Percentiles rank a stretch among this genome's conserved stretches.
Evolutionary conservation across 495 filamentous ascomycete genomes (phyloP).

Genomic region (Neurospora sp.): DNA sequence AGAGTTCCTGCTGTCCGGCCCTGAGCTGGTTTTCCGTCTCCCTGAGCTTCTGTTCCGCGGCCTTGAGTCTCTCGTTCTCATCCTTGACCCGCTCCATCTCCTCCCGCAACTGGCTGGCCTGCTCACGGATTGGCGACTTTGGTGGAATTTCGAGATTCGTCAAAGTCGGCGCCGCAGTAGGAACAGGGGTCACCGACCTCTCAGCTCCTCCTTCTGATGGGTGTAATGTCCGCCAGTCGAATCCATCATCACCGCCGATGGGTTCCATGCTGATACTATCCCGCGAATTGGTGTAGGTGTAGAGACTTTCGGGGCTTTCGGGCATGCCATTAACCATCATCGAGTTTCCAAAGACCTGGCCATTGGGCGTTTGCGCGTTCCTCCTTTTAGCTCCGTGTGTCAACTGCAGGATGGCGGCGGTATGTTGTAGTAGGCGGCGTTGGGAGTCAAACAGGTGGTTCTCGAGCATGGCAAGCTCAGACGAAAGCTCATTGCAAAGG

Average conservation of each 20-base stretch:
- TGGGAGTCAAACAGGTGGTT: constrained; percentile 62
- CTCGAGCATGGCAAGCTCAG: constrained; percentile 69
- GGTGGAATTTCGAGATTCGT: constrained; percentile 31
- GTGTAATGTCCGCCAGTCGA: constrained; percentile 36
- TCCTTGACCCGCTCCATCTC: constrained; percentile 28
- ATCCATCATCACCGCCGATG: constrained; percentile 44
- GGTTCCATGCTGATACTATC: constrained; percentile 40
- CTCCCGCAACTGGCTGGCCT: constrained; percentile 31
- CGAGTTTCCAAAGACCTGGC: constrained; percentile 4
- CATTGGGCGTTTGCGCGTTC: constrained; percentile 11
- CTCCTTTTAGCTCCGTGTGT: constrained; percentile 51
- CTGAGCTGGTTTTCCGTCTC: constrained; percentile 14
- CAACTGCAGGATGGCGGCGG: constrained; percentile 80
- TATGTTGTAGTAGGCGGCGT: constrained; percentile 71
- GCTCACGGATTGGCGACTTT: constrained; percentile 35
- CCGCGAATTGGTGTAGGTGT: constrained; percentile 45
- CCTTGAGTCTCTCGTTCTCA: constrained; percentile 21
- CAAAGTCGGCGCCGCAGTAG: background rate
- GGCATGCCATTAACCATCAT: constrained; percentile 44
- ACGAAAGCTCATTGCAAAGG: constrained; percentile 76
- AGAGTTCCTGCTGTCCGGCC: constrained; percentile 9
- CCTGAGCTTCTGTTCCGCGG: constrained; percentile 5
- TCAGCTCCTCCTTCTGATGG: constrained; percentile 26
- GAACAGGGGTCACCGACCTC: constrained; percentile 44
- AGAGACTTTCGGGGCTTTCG: constrained; percentile 58